Evolutionary conservation across 495 filamentous ascomycete species (phyloP), one percentile per base, ranked within the genome.

Genomic region (Talaromyces ruber): DNA sequence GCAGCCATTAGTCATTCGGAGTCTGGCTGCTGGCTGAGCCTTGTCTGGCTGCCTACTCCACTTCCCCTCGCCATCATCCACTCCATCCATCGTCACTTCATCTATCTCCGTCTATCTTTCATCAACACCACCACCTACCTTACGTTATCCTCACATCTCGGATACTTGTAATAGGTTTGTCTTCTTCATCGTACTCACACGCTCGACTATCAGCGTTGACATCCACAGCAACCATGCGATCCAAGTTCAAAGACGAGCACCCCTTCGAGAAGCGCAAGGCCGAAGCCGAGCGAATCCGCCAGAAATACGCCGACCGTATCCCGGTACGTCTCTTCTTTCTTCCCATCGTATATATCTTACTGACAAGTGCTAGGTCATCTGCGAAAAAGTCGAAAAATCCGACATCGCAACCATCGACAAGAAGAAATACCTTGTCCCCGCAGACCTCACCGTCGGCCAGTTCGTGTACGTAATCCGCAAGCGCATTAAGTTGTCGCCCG

Each of bases 401-500:
- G 94, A 99, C 73, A 99, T 99, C 69, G 94, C 94, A 45, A 99
- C 95, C 63, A 99, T 99, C 84, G 94, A 99, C 82, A 99, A 99
- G 87, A 99, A 99, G 87, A 99, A 99, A 81, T 99, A 99, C 71
- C 86, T 99, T 7, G 94, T 99, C 18, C 94, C 94, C 1, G 91
- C 94, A 63, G 94, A 99, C 72, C 86, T 99, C 66, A 99, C 95
- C 60, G 94, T 99, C 45, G 94, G 94, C 67, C 94, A 99, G 87
- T 99, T 99, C 74, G 94, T 99, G 79, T 99, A 99, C 75, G 94
- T 99, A 55, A 99, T 99, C 78, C 92, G 94, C 74, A 99, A 99
- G 84, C 89, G 94, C 67, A 99, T 99, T 82, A 99, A 99, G 90
- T 83, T 99, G 59, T 97, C 92, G 11, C 94, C 94, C 7, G 94